Base-by-base conservation (phyloP, 371 early-diverging fungal genomes). In the Coemansia sp. region DNA sequence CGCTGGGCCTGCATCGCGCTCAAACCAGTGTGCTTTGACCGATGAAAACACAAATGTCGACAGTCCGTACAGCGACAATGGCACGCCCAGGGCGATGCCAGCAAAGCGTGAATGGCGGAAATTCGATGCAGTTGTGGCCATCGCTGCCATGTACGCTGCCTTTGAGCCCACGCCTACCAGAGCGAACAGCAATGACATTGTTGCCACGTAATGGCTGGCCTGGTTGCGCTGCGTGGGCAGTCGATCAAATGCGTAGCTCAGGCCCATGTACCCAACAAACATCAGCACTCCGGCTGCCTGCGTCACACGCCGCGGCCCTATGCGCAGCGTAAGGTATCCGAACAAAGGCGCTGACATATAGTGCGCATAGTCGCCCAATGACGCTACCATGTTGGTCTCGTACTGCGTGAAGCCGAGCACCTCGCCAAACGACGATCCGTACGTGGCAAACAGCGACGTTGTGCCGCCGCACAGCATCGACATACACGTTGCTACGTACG, bases 11-110 rank as follows among this genome's bases (percentile, higher is more conserved):
- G 18, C 7, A 40, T 80, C 79, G 2, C 55, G 14, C 31, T 64
- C 75, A 29, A 83, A 84, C 71, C 84, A 85, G 21, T 71, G 61
- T 6, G 67, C 79, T 71, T 84, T 85, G 56, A 89, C 52, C 53
- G 82, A 82, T 0, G 89, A 85, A 63, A 88, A 91, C 21, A 89
- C 64, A 68, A 88, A 83, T 0, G 90, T 88, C 10, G 88, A 84
- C 39, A 90, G 80, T 0, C 90, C 91, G 69, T 87, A 87, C 51
- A 83, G 72, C 6, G 86, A 82, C 27, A 87, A 82, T 42, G 88
- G 84, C 2, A 87, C 52, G 7, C 89, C 86, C 66, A 91, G 74
- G 8, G 86, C 88, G 37, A 89, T 59, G 4, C 90, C 91, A 24
- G 86, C 83, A 14, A 78, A 63, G 5, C 80, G 61, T 6, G 83